Evolutionary conservation across 495 filamentous ascomycete species (phyloP), one percentile per base, ranked within the genome.

Genomic region (Hypoxylon lienhwacheense): DNA sequence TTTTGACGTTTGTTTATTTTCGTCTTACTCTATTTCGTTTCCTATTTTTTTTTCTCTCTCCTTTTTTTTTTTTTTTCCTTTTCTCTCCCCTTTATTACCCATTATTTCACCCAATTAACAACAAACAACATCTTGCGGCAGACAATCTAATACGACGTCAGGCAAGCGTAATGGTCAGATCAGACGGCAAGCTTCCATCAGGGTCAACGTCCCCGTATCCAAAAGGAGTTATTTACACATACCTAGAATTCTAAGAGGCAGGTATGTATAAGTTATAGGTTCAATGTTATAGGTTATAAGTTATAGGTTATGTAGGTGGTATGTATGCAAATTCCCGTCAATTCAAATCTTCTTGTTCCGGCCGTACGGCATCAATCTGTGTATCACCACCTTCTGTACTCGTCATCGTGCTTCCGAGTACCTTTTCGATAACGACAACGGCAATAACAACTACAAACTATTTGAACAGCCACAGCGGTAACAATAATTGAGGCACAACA

Each of bases 121-220:
- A n/a, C n/a, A n/a, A n/a, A 42, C 46, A 45, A 19, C 43, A 20
- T 35, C 47, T 55, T 21, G 37, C 58, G 58, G 58, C 58, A 61
- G 52, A 61, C 58, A 24, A 42, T 53, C 35, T 37, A 43, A 61
- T 61, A 32, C 52, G 42, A 61, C 58, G 32, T 53, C 16, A 53
- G 41, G 43, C 32, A 25, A 34, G 35, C 37, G 42, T 44, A 56
- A 48, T 61, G 41, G 52, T 61, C 58, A 55, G 58, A 56, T 61
- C 52, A 35, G 58, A 47, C 47, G 56, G 47, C 58, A 47, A 55
- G 35, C 42, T 1, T 47, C 17, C 15, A n/a, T n/a, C 21, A 24
- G 17, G 12, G 6, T 43, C 16, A 14, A 51, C 35, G 22, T 55
- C 51, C 58, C 58, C 58, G 58, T 61, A 56, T 41, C 52, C 58